Percentiles rank a stretch among this genome's conserved stretches.
These are phyloP conservation scores for Arthrobotrys pseudoclavata DNA, from an alignment of 2,329 filamentous ascomycete genomes.

Conservation along the genomic window DNA sequence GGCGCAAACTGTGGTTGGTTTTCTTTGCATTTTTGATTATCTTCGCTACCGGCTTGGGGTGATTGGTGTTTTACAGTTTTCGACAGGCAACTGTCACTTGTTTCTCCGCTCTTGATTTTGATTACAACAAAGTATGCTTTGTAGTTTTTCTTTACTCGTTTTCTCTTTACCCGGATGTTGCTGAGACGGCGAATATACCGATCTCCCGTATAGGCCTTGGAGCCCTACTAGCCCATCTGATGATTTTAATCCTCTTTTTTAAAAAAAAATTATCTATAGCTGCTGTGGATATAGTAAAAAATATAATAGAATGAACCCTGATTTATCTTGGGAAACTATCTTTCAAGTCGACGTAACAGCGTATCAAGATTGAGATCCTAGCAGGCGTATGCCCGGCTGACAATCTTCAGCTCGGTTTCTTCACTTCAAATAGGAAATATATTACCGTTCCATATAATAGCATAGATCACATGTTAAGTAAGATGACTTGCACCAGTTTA, in stretches of 20 bases:
- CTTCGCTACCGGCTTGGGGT: constrained; percentile 29
- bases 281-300: constrained; percentile 52
- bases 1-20: constrained; percentile 46
- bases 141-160: constrained; percentile 21
- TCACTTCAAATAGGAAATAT: constrained; percentile 28
- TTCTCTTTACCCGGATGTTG: constrained; percentile 9
- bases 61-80: constrained; percentile 37
- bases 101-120: constrained; percentile 30
- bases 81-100: constrained; percentile 47
- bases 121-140: constrained; percentile 20
- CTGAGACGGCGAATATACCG: constrained; percentile 33
- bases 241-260: constrained; percentile 41
- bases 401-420: constrained; percentile 34
- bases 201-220: constrained; percentile 26
- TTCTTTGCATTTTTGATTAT: constrained; percentile 14
- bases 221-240: constrained; percentile 4
- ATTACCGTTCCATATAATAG: constrained; percentile 24
- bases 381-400: neutral
- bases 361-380: constrained; percentile 3
- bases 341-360: neutral
- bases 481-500: constrained; percentile 5
- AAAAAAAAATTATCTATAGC: constrained; percentile 31
- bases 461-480: constrained; percentile 44
- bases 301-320: constrained; percentile 39
- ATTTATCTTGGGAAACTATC: constrained; percentile 21